Conservation (phyloP, 177 flowering plant genomes). For the Vitis hybrid region DNA sequence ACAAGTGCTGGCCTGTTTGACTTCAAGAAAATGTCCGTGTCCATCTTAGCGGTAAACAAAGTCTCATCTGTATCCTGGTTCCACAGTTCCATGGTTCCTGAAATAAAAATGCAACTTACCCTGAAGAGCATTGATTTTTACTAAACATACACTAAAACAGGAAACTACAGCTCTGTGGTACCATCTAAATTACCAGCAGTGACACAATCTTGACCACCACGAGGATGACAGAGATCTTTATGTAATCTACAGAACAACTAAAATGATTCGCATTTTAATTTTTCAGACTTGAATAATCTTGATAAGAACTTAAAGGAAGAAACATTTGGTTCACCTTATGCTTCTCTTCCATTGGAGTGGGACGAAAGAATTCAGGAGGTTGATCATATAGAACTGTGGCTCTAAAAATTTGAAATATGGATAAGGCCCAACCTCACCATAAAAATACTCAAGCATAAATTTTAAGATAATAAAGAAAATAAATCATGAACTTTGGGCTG, state of each 20-base stretch:
- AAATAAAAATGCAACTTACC: slow-evolving; percentile 7
- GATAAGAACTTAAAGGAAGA: background rate
- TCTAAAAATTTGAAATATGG: slow-evolving; percentile 34
- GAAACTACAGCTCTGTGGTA: background rate
- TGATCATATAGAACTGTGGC: slow-evolving; percentile 96
- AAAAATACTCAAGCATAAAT: background rate
- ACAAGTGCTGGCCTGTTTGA: slow-evolving; percentile 82
- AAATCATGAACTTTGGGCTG: slow-evolving; percentile 3
- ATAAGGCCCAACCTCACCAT: background rate
- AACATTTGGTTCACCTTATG: slow-evolving; percentile 56
- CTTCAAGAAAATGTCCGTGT: slow-evolving; percentile 44
- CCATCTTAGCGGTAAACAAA: slow-evolving; percentile 52
- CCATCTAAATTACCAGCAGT: slow-evolving; percentile 51
- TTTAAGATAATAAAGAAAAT: background rate
- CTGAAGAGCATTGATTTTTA: background rate
- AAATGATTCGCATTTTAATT: slow-evolving; percentile 4
- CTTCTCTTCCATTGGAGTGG: slow-evolving; percentile 78
- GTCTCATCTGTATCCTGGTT: slow-evolving; percentile 31
- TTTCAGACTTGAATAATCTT: background rate
- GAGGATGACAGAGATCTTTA: slow-evolving; percentile 35
- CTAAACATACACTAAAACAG: background rate
- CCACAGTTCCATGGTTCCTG: slow-evolving; percentile 24
- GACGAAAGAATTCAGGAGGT: slow-evolving; percentile 93
- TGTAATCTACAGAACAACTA: slow-evolving; percentile 82
- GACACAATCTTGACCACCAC: slow-evolving; percentile 60